phyloP scores from a whole-genome alignment of 176 grass and related monocot genomes.

The Carex parvula region DNA sequence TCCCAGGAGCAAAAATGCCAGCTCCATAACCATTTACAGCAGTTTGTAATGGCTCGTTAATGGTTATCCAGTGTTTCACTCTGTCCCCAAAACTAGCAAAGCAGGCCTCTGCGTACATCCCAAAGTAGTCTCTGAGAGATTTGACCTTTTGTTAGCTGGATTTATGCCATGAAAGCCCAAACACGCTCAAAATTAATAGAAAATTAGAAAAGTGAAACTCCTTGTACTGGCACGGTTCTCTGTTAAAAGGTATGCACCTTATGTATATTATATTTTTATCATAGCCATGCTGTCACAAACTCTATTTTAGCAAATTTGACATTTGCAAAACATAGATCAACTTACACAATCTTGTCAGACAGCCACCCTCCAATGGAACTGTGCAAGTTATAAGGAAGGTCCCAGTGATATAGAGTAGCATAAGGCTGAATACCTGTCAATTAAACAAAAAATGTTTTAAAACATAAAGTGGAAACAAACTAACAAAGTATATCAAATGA shows the following conservation, averaged over 20 bases:
- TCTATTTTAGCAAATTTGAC: neutral
- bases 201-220: neutral
- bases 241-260: neutral
- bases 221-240: neutral
- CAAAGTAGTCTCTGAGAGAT: constrained; percentile 82
- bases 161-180: neutral
- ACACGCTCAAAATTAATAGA: neutral
- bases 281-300: neutral
- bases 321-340: constrained; percentile 29
- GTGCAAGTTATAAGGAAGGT: constrained; percentile 89
- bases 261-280: neutral
- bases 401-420: constrained; percentile 93
- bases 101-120: constrained; percentile 92
- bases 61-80: constrained; percentile 94
- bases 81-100: constrained; percentile 95
- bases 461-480: neutral
- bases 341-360: constrained; percentile 95
- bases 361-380: constrained; percentile 63
- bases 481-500: constrained; percentile 29
- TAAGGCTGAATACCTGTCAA: constrained; percentile 81
- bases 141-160: constrained; percentile 11
- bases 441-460: constrained; percentile 29
- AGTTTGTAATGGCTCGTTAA: constrained; percentile 99
- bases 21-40: constrained; percentile 78
- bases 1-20: constrained; percentile 86